Evolutionary conservation across 768 basidiomycete species (phyloP).

Genomic region (Mycena indigotica): DNA sequence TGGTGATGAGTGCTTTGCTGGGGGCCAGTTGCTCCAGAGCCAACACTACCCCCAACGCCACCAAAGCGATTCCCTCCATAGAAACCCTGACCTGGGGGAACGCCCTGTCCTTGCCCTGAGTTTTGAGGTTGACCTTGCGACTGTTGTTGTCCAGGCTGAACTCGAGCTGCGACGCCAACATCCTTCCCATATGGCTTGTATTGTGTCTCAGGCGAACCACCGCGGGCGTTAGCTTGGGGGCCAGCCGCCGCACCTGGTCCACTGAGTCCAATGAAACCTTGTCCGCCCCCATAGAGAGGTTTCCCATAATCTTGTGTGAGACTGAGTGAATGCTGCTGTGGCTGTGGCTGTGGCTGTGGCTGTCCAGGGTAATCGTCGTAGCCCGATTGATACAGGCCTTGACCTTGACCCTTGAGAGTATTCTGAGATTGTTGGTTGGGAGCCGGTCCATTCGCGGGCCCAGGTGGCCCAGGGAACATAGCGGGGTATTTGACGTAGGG

Average conservation of each 20-base stretch:
- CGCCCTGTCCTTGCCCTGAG: conserved; percentile 46
- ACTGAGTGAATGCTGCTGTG: conserved; percentile 59
- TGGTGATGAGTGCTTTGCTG: conserved; percentile 47
- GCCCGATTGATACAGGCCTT: conserved; percentile 10
- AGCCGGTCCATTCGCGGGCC: conserved; percentile 66
- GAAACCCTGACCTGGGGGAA: conserved; percentile 53
- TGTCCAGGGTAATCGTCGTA: conserved; percentile 34
- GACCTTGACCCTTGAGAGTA: conserved; percentile 50
- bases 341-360: conserved; percentile 69
- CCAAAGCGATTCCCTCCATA: conserved; percentile 51
- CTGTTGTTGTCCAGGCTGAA: conserved; percentile 58
- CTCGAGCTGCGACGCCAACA: conserved; percentile 52
- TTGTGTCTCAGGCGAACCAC: conserved; percentile 67
- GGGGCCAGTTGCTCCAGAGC: conserved; percentile 44
- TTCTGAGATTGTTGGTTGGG: conserved; percentile 66
- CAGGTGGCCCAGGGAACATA: conserved; percentile 74
- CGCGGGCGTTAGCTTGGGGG: conserved; percentile 41
- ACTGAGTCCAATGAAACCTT: conserved; percentile 71
- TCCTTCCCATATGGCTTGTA: conserved; percentile 83
- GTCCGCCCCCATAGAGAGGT: conserved; percentile 52
- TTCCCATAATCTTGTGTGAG: conserved; percentile 30
- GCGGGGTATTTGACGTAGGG: conserved; percentile 78
- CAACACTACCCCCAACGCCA: conserved; percentile 39
- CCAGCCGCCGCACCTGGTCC: conserved; percentile 42
- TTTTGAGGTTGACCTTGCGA: conserved; percentile 46